phyloP scores from a whole-genome alignment of 208 protist genomes.

The Acanthamoeba healyi region DNA sequence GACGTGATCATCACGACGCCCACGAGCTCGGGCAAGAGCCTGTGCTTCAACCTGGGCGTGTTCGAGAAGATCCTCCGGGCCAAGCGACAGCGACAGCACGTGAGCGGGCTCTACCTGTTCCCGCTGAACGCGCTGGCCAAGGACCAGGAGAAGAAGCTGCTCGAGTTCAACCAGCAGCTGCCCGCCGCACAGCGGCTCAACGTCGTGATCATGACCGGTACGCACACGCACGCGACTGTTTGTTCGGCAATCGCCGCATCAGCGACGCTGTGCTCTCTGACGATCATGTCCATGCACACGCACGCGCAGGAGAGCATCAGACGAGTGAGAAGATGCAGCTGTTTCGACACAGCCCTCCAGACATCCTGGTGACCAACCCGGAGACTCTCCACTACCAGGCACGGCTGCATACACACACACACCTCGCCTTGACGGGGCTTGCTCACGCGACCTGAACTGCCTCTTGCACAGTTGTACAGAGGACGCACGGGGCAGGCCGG shows the following conservation, averaged over 20 bases:
- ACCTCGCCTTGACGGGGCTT: not conserved
- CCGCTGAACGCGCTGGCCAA: slow-evolving; percentile 56
- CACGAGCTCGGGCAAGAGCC: slow-evolving; percentile 40
- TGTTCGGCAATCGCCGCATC: too few species aligned
- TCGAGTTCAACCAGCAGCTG: slow-evolving; percentile 51
- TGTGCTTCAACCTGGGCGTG: slow-evolving; percentile 63
- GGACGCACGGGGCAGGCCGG: not conserved
- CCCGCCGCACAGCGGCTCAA: not conserved
- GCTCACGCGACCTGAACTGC: not conserved
- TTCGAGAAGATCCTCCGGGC: slow-evolving; percentile 30
- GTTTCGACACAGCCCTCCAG: not conserved
- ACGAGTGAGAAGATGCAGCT: not conserved
- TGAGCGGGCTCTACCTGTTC: slow-evolving; percentile 42
- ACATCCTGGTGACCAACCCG: slow-evolving; percentile 21
- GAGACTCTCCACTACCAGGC: slow-evolving; percentile 41
- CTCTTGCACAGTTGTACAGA: not conserved
- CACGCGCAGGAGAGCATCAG: not conserved
- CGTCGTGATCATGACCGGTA: slow-evolving; percentile 36
- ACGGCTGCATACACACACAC: not conserved
- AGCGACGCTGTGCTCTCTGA: too few species aligned
- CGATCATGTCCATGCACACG: too few species aligned
- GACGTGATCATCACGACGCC: slow-evolving; percentile 65
- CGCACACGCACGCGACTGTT: too few species aligned
- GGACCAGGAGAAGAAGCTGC: slow-evolving; percentile 57
- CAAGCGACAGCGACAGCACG: not conserved